Base-by-base conservation (phyloP, 2,329 filamentous ascomycete species). In the Ascochyta koolunga region DNA sequence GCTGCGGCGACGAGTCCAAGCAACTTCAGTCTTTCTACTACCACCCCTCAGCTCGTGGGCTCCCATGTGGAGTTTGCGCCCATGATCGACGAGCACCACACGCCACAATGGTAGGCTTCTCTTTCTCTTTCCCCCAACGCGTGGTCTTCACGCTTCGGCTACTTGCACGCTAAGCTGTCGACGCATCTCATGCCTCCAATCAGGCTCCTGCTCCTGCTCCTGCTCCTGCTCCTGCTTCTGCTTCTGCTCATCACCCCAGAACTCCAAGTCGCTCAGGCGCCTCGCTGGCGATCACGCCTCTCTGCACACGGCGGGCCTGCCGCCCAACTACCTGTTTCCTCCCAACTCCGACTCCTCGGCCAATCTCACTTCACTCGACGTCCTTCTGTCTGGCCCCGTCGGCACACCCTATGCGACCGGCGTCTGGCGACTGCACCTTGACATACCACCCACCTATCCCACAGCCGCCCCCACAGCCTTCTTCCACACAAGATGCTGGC, bases 401-500 rank as follows among this genome's bases (percentile, higher is more conserved):
- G 83, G 83, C 38, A 87, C 85, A 31, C 84, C 85, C 2, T 88
- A 86, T 62, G 76, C 80, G 0, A 69, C 77, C 19, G 85, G 85
- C 22, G 71, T 87, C 18, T 88, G 83, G 82, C 81, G 79, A 50
- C 70, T 88, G 1, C 82, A 84, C 60, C 77, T 88, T 40, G 79
- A 81, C 39, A 85, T 87, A 29, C 85, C 85, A 0, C 75, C 79
- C 16, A 80, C 79, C n/a, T 86, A 86, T 61, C 81, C 81, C 10
- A 69, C 71, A 33, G 70, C 71, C 16, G 80, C 81, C 15, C 82
- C 82, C 0, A 87, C 84, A 35, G 85, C 85, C 2, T 78, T 79
- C 27, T 87, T 88, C 66, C 79, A 79, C 48, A 87, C 85, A 2
- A 78, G 80, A 5, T 83, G 87, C 59, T 88, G 84, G 79, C 85